Base-by-base conservation (phyloP, 2,329 filamentous ascomycete genomes). In the Epichloe bromicola region DNA sequence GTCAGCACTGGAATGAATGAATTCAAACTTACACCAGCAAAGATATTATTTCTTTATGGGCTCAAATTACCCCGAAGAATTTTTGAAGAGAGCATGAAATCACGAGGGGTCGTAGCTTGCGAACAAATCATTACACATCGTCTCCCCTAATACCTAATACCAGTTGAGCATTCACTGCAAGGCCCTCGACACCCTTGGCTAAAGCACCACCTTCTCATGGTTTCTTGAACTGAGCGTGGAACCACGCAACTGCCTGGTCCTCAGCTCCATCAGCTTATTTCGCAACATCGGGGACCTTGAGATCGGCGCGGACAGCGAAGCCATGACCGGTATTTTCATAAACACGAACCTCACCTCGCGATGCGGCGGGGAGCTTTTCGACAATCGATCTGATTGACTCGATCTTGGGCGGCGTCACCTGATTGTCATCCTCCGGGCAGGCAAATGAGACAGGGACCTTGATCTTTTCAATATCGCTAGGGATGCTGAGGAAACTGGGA, bases 401-500 rank as follows among this genome's bases (percentile, higher is more conserved):
- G 8, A 66, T 63, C 20, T 61, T 59, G 26, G 34, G 39, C 20
- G 55, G 48, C n/a, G 55, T 57, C 40, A 78, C 56, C 44, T 63
- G 64, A 41, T 64, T 58, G 57, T 79, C 76, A 3, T 62, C 58
- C 36, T 74, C 70, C 4, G 70, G 73, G 5, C 75, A 54, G 1
- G 71, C 70, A 51, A 78, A 68, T 38, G 69, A 70, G 26, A 74
- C 55, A 3, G 77, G 76, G 14, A 68, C 53, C 2, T 54, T 61
- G 3, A 75, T 60, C 38, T 65, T 67, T 34, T 74, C 65, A 20
- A 76, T 64, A 46, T 80, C 77, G 11, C 52, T 63, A 0, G 74
- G 73, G 2, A 80, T 50, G 0, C 57, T 58, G 23, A 82, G 54
- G 20, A 71, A 57, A 46, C 70, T 75, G 2, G 78, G 77, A 57